Evolutionary conservation across 768 basidiomycete species (phyloP), one percentile per base, ranked within the genome.

Genomic region (Leucogyrophana mollusca): DNA sequence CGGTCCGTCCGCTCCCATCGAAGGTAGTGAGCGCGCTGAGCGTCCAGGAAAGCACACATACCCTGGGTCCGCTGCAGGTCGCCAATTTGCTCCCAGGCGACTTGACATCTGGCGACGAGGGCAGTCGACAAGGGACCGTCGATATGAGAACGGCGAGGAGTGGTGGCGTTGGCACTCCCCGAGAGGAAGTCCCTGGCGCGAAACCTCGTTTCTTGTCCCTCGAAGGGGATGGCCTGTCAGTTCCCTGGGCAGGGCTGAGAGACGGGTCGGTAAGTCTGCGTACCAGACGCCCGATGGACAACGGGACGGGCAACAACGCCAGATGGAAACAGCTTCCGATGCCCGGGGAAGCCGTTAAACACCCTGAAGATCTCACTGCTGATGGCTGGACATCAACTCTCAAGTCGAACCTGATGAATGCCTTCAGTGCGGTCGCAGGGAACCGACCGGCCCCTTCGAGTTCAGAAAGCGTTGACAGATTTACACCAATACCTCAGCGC

Each of bases 61-160:
- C 72, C 3, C 65, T 80, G 0, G 77, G 78, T 4, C 65, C 60
- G 10, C 66, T 80, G 14, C 72, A 69, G 37, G 71, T 82, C 38
- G 65, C 75, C 21, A 81, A 82, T 54, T 62, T 72, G 43, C 57
- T 67, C 2, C 73, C 77, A 7, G 79, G 74, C 5, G 78, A 80
- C 40, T 44, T 67, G 36, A 62, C 65, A 3, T 69, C 71, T 21
- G 65, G 61, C 1, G 58, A 59, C 33, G 65, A 66, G 25, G 68
- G 68, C 38, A 62, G 60, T 16, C 35, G 35, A 16, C n/a, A 6
- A 8, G 35, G 35, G 35, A 37, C 35, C n/a, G 16, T 7, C 20
- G 35, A 37, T 37, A 37, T 37, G 35, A 7, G 35, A 37, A 37
- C n/a, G 20, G 16, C 35, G n/a, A 37, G 35, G 24, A 37, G 44